Evolutionary conservation across 352 stramenopile species (phyloP), one percentile per base, ranked within the genome.

Genomic region (Globisporangium alternatum): DNA sequence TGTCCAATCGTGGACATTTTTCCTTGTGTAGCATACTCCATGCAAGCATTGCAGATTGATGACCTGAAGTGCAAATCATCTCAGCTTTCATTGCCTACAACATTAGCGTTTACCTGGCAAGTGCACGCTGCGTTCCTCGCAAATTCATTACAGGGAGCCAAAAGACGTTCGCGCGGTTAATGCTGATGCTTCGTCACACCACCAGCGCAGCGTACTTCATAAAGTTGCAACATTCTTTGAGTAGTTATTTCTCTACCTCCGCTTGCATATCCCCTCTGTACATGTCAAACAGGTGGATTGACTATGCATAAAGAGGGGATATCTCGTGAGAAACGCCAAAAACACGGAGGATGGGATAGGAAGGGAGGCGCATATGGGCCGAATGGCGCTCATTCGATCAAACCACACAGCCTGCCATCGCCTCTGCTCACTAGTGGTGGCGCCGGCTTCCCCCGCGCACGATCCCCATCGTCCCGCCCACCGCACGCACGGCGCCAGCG

Each of bases 331-430:
- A 57, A 57, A 57, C 31, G 52, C 52, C 31, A 6, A 48, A 21
- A 28, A 19, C 10, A 31, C 5, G 7, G 19, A 57, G 52, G 52
- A 57, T 57, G 52, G 52, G 52, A 57, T 44, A 45, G 52, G 52
- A 57, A 57, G 51, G 13, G n/a, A 47, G 35, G 15, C 1, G 10
- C 43, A 49, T 25, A 25, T 25, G 43, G 43, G 3, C 45, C 45
- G 10, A 52, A 39, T 44, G 19, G 52, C 52, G 33, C 31, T 30
- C 51, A 57, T 44, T 57, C 31, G 30, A 45, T 17, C 52, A 57
- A 57, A 57, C 52, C 35, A 39, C 52, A 25, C 17, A 17, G 5
- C 35, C 41, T 2, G 28, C 17, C 51, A 30, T 10, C 30, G 19
- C 45, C 37, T 22, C 5, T 48, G 30, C 21, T 22, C 52, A 57